Evolutionary conservation across 441 rosid genomes (phyloP), one percentile per base, ranked within the genome.

Genomic region (Erysimum cheiri): DNA sequence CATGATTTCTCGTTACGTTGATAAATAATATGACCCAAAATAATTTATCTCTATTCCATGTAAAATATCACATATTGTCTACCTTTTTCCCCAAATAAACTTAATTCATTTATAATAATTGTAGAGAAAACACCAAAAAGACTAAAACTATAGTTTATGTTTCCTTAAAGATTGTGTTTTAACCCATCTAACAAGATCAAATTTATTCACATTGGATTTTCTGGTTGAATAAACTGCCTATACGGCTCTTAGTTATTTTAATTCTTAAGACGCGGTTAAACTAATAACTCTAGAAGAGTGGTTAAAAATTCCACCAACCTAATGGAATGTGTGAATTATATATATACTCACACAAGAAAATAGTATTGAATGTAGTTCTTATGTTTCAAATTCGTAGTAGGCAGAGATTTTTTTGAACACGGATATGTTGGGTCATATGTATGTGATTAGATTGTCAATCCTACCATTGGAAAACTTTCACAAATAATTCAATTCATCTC

Each of bases 221-320:
- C 32, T 57, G 33, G 66, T 64, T 72, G 56, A 43, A 33, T 63
- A 39, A 48, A 37, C 53, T n/a, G 71, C 35, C 66, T 64, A 29
- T n/a, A 32, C 40, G 31, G 15, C 50, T 71, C 69, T 54, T 44
- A 17, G 40, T 35, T 46, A 26, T 5, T 53, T 11, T 11, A 75
- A 69, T 69, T 61, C 32, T 39, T n/a, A 58, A 49, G 14, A 40
- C 46, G 40, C 35, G 61, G 63, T 67, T 73, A 61, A 67, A 60
- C 43, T 35, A 75, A 64, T 75, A 56, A 70, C 70, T 63, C 48
- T 28, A 13, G 35, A 58, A 64, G 68, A 50, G 79, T 70, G 79
- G 79, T 76, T 76, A 75, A 70, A 75, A 11, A 26, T 43, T 58
- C 13, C 72, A 76, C 79, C 79, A 75, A 70, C 68, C 68, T 70